phyloP scores from a whole-genome alignment of 1,139 yeast genomes.

The Saccharomyces pastorianus region DNA sequence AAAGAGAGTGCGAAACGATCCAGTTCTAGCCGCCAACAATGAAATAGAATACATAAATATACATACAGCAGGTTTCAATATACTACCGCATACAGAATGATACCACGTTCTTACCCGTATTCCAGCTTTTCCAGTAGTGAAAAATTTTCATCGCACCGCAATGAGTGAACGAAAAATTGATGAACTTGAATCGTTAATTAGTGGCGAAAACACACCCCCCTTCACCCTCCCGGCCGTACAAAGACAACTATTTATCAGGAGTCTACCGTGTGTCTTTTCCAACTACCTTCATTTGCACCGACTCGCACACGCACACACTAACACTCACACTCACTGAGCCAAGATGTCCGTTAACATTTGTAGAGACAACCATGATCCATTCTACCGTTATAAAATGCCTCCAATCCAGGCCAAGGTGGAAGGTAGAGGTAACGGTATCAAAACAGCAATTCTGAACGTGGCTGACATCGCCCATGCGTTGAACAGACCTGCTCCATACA shows the following conservation, averaged over 20 bases:
- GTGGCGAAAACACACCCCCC: background rate
- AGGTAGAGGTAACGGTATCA: slow-evolving; percentile 99
- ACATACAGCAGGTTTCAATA: too few relatives aligned
- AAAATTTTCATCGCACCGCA: background rate
- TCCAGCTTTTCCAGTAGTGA: background rate
- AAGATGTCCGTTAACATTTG: slow-evolving; percentile 88
- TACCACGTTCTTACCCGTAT: background rate
- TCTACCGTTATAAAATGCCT: slow-evolving; percentile 99
- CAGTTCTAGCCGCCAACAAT: slow-evolving; percentile 9
- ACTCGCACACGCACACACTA: too few relatives aligned
- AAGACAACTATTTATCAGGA: background rate
- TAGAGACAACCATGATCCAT: slow-evolving; percentile 96
- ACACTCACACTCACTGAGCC: background rate
- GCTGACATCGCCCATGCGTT: slow-evolving; percentile 92
- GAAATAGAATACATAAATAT: background rate
- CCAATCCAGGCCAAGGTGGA: slow-evolving; percentile 93
- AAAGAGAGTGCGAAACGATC: slow-evolving; percentile 29
- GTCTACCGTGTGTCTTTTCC: background rate
- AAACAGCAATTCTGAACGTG: slow-evolving; percentile 85
- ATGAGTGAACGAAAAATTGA: background rate
- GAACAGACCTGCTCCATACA: slow-evolving; percentile 84
- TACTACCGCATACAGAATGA: background rate
- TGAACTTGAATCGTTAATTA: background rate
- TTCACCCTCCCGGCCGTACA: background rate
- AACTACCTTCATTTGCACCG: background rate